Percentiles rank a stretch among this genome's conserved stretches.
Evolutionary conservation across 73 alveolate species (phyloP).

Genomic region (Uronychia binucleata): DNA sequence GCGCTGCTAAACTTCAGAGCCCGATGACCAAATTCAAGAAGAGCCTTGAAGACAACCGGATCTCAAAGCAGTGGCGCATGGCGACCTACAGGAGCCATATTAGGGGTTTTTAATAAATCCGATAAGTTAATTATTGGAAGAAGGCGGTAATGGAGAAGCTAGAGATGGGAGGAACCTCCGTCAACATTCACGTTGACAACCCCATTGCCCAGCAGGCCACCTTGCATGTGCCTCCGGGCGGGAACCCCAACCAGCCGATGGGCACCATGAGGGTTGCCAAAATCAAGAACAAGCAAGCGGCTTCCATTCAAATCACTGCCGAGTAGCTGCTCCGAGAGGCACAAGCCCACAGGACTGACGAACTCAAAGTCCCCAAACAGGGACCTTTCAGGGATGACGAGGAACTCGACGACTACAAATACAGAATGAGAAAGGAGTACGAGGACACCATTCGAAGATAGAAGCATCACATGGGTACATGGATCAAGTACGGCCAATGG

Average conservation of each 20-base stretch:
- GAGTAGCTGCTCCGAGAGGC: conserved; percentile 98
- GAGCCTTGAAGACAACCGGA: conserved; percentile 42
- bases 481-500: conserved; percentile 98
- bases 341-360: conserved; percentile 93
- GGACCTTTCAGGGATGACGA: conserved; percentile 89
- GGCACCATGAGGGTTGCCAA: conserved; percentile 82
- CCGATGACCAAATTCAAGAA: conserved; percentile 57
- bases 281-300: conserved; percentile 91
- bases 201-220: conserved; percentile 6
- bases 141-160: neutral
- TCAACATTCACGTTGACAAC: neutral
- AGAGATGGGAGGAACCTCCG: neutral
- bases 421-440: conserved; percentile 89
- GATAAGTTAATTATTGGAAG: conserved; percentile 5
- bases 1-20: conserved; percentile 11
- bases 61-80: conserved; percentile 42
- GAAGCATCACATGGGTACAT: conserved; percentile 89
- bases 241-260: conserved; percentile 9
- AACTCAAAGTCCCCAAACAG: conserved; percentile 81
- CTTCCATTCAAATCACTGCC: conserved; percentile 97
- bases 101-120: conserved; percentile 31
- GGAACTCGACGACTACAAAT: conserved; percentile 94
- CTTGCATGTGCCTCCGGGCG: neutral
- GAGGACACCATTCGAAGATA: conserved; percentile 93
- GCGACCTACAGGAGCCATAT: conserved; percentile 28